Conservation (phyloP, 805 yeast species). For the Spathaspora sp. region DNA sequence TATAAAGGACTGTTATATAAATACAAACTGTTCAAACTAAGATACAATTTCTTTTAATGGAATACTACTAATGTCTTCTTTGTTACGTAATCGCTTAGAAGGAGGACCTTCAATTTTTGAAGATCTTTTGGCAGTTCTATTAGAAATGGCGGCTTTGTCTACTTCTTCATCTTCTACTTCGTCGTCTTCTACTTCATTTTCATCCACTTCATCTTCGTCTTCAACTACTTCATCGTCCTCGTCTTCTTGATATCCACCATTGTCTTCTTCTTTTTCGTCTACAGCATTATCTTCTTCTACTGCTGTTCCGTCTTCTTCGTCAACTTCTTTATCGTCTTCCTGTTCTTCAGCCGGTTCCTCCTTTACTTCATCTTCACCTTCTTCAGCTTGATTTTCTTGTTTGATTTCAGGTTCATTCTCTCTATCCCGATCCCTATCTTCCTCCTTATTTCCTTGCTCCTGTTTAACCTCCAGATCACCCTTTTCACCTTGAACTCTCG, state of each 20-base stretch:
- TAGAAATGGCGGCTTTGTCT: background rate
- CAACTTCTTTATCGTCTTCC: background rate
- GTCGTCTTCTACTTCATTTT: background rate
- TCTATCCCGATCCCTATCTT: no score
- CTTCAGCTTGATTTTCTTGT: conserved; percentile 5
- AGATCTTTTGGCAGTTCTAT: background rate
- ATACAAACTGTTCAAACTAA: background rate
- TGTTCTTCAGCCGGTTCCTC: background rate
- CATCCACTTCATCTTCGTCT: background rate
- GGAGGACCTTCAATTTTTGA: background rate
- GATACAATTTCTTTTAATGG: background rate
- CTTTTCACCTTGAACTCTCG: no score
- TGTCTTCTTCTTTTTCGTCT: background rate
- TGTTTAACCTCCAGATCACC: background rate
- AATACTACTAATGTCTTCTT: background rate
- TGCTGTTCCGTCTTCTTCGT: background rate
- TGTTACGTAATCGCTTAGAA: background rate
- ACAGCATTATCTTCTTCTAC: background rate
- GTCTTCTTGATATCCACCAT: background rate
- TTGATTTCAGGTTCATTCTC: conserved; percentile 7
- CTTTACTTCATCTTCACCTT: conserved; percentile 1
- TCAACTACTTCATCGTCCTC: background rate
- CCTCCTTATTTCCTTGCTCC: conserved; percentile 4
- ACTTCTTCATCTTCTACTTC: background rate
- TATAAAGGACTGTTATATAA: no score